Evolutionary conservation across 1,284 basidiomycete species (phyloP).

Genomic region (Macrocystidia cucumis): DNA sequence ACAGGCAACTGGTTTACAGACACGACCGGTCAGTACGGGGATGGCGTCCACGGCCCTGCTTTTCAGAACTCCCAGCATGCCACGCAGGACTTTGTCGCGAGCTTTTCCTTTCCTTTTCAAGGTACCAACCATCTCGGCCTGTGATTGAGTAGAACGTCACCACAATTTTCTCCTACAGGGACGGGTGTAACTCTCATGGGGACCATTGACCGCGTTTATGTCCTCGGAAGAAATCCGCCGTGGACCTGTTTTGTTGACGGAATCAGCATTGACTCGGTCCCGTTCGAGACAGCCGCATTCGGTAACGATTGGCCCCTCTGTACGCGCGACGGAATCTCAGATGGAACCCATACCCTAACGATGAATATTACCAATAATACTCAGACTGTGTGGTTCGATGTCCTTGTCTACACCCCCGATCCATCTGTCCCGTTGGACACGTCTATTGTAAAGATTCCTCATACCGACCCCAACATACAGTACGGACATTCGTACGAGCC

Average conservation of each 20-base stretch:
- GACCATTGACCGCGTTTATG: not conserved
- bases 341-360: slow-evolving; percentile 16
- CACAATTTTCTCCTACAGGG: too few species aligned
- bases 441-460: slow-evolving; percentile 14
- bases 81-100: slow-evolving; percentile 10
- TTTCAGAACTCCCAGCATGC: slow-evolving; percentile 16
- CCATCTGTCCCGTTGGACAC: slow-evolving; percentile 8
- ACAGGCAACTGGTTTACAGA: slow-evolving; percentile 13
- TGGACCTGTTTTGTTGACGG: slow-evolving; percentile 21
- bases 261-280: slow-evolving; percentile 13
- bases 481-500: too few species aligned
- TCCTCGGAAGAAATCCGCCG: slow-evolving; percentile 13
- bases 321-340: slow-evolving; percentile 9
- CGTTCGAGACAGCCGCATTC: slow-evolving; percentile 13
- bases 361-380: slow-evolving; percentile 17
- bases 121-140: slow-evolving; percentile 10
- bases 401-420: slow-evolving; percentile 18
- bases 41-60: slow-evolving; percentile 14
- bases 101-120: slow-evolving; percentile 13
- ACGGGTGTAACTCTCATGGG: too few species aligned
- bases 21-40: slow-evolving; percentile 10
- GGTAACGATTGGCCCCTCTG: slow-evolving; percentile 23
- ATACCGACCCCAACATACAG: slow-evolving; percentile 15
- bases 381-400: slow-evolving; percentile 23
- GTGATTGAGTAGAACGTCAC: too few species aligned